Evolutionary conservation across 345 rosid species (phyloP).

Genomic region (Carallia brachiata): DNA sequence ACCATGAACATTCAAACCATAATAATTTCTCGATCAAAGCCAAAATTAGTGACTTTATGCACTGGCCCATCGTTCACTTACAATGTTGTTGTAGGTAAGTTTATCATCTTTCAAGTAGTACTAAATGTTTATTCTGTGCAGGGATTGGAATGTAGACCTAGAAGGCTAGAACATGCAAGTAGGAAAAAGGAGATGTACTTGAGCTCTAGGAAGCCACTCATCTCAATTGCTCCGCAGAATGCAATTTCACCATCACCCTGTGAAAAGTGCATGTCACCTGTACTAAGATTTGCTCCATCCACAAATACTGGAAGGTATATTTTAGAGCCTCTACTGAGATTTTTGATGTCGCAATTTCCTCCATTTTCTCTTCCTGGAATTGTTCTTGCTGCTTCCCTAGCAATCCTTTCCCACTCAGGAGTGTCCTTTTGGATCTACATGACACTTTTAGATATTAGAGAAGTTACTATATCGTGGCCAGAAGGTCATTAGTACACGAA

Average conservation of each 20-base stretch:
- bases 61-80: too few relatives aligned
- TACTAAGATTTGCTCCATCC: constrained; percentile 87
- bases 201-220: constrained; percentile 89
- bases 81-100: too few relatives aligned
- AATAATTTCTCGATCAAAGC: too few relatives aligned
- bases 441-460: constrained; percentile 11
- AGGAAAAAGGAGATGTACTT: constrained; percentile 40
- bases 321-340: constrained; percentile 83
- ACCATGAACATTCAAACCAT: too few relatives aligned
- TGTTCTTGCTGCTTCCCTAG: constrained; percentile 75
- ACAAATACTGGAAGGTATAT: constrained; percentile 83
- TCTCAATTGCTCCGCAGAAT: constrained; percentile 93
- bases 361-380: constrained; percentile 94
- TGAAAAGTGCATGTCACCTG: constrained; percentile 95
- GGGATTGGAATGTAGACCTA: background rate
- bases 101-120: too few relatives aligned
- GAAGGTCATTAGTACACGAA: background rate
- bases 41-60: too few relatives aligned
- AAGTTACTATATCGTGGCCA: background rate
- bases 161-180: background rate
- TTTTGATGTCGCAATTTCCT: constrained; percentile 93
- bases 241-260: constrained; percentile 96
- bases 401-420: constrained; percentile 76
- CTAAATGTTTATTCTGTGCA: background rate
- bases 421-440: constrained; percentile 61